Base-by-base conservation (phyloP, 2,329 filamentous ascomycete species). In the Aspergillus sp. region DNA sequence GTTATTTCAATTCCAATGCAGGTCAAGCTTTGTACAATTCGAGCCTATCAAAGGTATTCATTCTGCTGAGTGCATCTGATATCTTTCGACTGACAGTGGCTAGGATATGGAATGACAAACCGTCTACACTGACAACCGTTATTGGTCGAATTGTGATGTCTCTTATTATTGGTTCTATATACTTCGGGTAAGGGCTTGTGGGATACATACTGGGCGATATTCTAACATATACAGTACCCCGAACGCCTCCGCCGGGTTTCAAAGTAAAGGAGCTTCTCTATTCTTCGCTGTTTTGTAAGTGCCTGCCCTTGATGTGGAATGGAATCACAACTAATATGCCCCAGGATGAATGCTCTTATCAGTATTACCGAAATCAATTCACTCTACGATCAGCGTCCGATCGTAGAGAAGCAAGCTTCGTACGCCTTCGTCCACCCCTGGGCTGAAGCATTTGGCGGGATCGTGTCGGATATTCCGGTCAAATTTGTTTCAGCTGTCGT, bases 381-480 rank as follows among this genome's bases (percentile, higher is more conserved):
- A 0, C 84, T 96, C 12, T 97, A 96, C 70, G 86, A 90, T 12
- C 92, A 96, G 84, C 88, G 93, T 37, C 90, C 91, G 3, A 96
- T 97, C 65, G 90, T 97, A 59, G 92, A 96, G 70, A 97, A 97
- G 73, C 93, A 97, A 68, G 80, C 83, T 51, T 87, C 90, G 55
- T 97, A 96, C 70, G 91, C 92, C 8, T 83, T 97, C 21, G 96
- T 96, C 65, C 93, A 96, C 71, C 91, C 93, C 0, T 93, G 90
- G 7, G 87, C 91, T 15, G 92, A 97, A 79, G 91, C 92, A 14
- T 82, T 92, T 57, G 87, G 90, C 0, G 93, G 90, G 4, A 93
- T 96, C 84, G 77, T 97, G 21, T 88, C 86, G 56, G 93, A 97
- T 67, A 77, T 97, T 75, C 93, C 93, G 0, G 90, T 92, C 75